Evolutionary conservation across 192 early-diverging fungal genomes (phyloP).

Genomic region (Dimargaris xerosporica): DNA sequence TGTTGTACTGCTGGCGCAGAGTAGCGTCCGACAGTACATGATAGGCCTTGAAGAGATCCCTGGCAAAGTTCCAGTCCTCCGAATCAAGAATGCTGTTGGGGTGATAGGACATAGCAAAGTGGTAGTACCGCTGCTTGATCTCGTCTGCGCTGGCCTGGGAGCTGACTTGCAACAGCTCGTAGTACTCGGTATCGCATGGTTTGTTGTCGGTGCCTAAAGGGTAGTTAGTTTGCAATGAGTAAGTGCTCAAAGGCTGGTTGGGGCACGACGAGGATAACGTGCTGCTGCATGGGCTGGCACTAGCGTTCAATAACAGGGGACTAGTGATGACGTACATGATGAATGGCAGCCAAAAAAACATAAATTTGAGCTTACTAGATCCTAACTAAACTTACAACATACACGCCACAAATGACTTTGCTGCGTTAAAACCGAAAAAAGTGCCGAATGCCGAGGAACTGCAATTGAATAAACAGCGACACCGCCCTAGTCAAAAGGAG

Average conservation of each 20-base stretch:
- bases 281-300: too few species aligned
- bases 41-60: slow-evolving; percentile 92
- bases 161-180: slow-evolving; percentile 70
- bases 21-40: slow-evolving; percentile 88
- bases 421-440: too few species aligned
- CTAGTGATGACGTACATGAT: too few species aligned
- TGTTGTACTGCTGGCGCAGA: slow-evolving; percentile 75
- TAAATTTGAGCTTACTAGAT: too few species aligned
- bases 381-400: too few species aligned
- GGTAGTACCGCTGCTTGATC: slow-evolving; percentile 86
- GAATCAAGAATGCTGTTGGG: slow-evolving; percentile 36
- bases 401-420: too few species aligned
- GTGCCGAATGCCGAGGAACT: too few species aligned
- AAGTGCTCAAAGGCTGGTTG: slow-evolving; percentile 10
- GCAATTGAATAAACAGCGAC: too few species aligned
- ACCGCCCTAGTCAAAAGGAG: too few species aligned
- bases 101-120: slow-evolving; percentile 36
- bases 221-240: slow-evolving; percentile 14
- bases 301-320: too few species aligned
- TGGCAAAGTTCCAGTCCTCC: slow-evolving; percentile 51
- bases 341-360: too few species aligned
- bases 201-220: slow-evolving; percentile 37
- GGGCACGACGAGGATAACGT: slow-evolving; percentile 4
- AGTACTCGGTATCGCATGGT: slow-evolving; percentile 73
- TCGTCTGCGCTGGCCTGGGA: slow-evolving; percentile 57